phyloP scores from a whole-genome alignment of 257 asterid species.

The Solanum sitiens region DNA sequence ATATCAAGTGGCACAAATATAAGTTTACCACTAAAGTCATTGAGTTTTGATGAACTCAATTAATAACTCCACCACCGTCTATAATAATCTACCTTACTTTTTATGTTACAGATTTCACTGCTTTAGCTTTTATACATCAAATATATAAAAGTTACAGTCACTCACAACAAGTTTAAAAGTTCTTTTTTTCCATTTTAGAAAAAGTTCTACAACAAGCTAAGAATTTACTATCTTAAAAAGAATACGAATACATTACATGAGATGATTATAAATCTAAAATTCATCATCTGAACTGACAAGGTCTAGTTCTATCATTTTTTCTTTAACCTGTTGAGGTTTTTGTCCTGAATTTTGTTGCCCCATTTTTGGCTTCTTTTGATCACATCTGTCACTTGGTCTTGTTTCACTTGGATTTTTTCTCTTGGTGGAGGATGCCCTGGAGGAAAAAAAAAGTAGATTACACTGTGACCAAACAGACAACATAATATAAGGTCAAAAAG shows the following conservation, averaged over 20 bases:
- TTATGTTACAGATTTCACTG: neutral
- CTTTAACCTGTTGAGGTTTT: conserved; percentile 23
- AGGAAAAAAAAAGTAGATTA: neutral
- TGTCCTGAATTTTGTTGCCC: conserved; percentile 20
- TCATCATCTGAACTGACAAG: conserved; percentile 78
- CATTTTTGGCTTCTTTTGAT: conserved; percentile 41
- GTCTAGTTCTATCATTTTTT: conserved; percentile 82
- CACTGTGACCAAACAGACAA: conserved; percentile 9
- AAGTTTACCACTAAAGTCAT: rapidly evolving
- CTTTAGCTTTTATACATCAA: neutral
- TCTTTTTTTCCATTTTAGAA: neutral
- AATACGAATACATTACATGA: neutral
- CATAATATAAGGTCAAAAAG: neutral
- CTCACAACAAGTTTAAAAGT: neutral
- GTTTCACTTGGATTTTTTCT: conserved; percentile 17
- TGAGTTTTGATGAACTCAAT: neutral
- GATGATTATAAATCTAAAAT: conserved; percentile 10
- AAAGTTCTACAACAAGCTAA: neutral
- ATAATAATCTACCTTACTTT: neutral
- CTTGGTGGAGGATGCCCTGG: conserved; percentile 9
- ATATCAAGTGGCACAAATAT: neutral
- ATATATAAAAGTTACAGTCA: neutral
- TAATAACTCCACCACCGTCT: neutral
- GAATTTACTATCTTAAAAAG: neutral
- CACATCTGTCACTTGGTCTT: conserved; percentile 33